Evolutionary conservation across 75 land plant species (phyloP).

Genomic region (Sequoiadendron giganteum): DNA sequence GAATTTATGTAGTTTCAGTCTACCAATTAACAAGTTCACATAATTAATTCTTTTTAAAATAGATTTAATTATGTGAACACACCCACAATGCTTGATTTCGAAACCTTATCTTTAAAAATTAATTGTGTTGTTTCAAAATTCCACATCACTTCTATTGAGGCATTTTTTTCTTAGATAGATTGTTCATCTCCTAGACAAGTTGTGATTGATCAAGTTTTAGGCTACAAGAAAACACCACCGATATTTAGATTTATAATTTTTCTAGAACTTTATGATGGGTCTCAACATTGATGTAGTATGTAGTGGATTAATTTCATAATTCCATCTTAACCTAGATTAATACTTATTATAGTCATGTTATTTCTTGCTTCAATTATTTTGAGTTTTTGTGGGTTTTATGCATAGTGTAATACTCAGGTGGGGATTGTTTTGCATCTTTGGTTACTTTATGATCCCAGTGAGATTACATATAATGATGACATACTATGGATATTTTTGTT

Average conservation of each 20-base stretch:
- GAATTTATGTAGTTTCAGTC: not conserved
- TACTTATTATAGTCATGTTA: not conserved
- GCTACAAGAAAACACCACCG: not conserved
- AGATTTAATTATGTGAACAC: not conserved
- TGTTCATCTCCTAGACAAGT: too few species aligned
- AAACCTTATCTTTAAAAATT: not conserved
- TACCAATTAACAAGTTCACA: not conserved
- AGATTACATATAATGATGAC: slow-evolving; percentile 85
- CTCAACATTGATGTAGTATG: not conserved
- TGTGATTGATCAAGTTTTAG: not conserved
- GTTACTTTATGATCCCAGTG: slow-evolving; percentile 68
- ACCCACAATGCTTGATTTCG: not conserved
- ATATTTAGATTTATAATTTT: not conserved
- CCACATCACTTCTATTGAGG: not conserved
- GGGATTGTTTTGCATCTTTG: slow-evolving; percentile 69
- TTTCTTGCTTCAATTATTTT: not conserved
- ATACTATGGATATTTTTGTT: slow-evolving; percentile 80
- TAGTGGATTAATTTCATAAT: not conserved
- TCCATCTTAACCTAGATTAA: not conserved
- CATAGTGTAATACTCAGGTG: not conserved
- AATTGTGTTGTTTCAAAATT: not conserved
- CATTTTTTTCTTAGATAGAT: too few species aligned
- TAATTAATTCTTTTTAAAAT: not conserved
- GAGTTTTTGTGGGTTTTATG: not conserved
- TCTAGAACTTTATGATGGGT: not conserved